Base-by-base conservation (phyloP, 805 yeast species). In the Starmerella apis region DNA sequence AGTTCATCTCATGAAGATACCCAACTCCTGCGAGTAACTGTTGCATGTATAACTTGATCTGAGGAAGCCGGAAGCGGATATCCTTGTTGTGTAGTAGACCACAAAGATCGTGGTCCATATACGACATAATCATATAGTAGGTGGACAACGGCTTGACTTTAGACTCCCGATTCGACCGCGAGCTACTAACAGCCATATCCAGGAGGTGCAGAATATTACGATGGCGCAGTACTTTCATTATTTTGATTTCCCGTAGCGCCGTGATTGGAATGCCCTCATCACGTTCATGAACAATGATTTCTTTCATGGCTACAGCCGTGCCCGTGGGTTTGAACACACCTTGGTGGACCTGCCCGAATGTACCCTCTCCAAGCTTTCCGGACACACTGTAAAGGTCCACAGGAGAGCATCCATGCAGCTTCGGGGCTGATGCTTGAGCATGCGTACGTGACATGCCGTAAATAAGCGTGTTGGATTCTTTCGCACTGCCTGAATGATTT, bases 101-200 rank as follows among this genome's bases (percentile, higher is more conserved):
- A 5, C 94, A 85, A 50, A 92, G 71, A 67, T 92, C 99, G 20
- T 85, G 81, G 11, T 87, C 80, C 86, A 92, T 86, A 62, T 88
- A 92, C 0, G 96, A 95, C 32, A 87, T 76, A 2, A 90, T 95
- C 70, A 94, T 86, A 67, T 82, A 88, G 58, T 87, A 85, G 14
- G 53, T 66, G 59, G 61, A 66, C 59, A 63, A 62, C 46, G 44
- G 61, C 45, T 53, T 54, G 28, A 24, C 43, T 20, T 38, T 38
- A 18, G 59, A 14, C 37, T 42, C 46, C 18, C 39, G 22, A 11
- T 14, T 20, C 16, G 30, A 10, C 57, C 66, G 63, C 23, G 47
- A 36, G 48, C 52, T 27, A 19, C 23, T 41, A 46, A 80, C 79
- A 0, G 88, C 74, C 80, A 90, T 81, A 56, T 87, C 96, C 10